These are phyloP conservation scores for Chaetothyriales sp. DNA, from an alignment of 2,329 filamentous ascomycete genomes.

Conservation along the genomic window DNA sequence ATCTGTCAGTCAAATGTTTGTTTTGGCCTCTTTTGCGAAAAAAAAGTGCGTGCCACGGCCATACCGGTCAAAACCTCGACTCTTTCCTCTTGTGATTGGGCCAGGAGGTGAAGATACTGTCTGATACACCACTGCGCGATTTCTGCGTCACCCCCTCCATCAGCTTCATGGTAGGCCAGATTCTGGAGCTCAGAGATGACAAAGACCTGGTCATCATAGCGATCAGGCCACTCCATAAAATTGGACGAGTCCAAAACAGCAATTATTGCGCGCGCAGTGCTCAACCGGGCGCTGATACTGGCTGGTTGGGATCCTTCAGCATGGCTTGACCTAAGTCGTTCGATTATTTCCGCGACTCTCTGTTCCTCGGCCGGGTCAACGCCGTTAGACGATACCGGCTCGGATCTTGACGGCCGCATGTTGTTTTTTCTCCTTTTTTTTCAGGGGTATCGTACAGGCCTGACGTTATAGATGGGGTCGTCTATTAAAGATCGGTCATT, in stretches of 20 bases:
- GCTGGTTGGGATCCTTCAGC: background rate
- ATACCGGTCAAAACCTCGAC: constrained; percentile 29
- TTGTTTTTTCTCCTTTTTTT: no score
- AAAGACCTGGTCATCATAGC: constrained; percentile 4
- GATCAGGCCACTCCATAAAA: constrained; percentile 4
- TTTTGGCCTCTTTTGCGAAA: no score
- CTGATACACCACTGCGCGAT: constrained; percentile 36
- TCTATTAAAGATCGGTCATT: background rate
- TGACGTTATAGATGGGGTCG: no score
- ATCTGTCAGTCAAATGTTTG: constrained; percentile 3
- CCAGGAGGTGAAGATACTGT: constrained; percentile 31
- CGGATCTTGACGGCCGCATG: background rate
- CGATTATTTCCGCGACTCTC: background rate
- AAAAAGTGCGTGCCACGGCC: constrained; percentile 11
- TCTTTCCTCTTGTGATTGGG: constrained; percentile 29
- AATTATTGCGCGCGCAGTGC: background rate
- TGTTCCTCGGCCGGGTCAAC: background rate
- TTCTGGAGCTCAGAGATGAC: constrained; percentile 26
- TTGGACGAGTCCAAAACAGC: constrained; percentile 3
- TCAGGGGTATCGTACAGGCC: background rate
- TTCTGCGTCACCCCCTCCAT: constrained; percentile 31
- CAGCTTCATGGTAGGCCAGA: constrained; percentile 35
- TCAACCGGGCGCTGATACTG: background rate
- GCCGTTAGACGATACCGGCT: background rate
- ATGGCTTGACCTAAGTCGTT: background rate